phyloP scores from a whole-genome alignment of 129 eudicot genomes.

The Kitagawia praeruptora region DNA sequence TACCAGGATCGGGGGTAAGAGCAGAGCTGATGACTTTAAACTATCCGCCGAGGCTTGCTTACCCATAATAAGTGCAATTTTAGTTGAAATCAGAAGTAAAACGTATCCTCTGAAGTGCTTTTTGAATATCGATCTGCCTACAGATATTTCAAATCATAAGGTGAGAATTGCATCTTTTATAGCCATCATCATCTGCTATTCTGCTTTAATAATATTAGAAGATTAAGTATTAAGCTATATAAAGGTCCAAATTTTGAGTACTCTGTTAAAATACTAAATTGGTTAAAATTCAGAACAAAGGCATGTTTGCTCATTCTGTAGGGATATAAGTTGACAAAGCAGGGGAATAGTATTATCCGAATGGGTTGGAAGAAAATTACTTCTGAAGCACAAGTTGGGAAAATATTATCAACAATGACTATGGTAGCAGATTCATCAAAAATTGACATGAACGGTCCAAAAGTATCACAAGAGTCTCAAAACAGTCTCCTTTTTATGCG shows the following conservation, averaged over 20 bases:
- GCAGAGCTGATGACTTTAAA: slow-evolving; percentile 50
- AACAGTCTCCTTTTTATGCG: slow-evolving; percentile 46
- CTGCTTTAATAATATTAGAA: slow-evolving; percentile 1
- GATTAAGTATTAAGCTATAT: neutral
- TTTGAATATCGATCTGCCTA: slow-evolving; percentile 70
- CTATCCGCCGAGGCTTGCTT: slow-evolving; percentile 92
- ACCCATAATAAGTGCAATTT: slow-evolving; percentile 58
- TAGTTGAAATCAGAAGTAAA: slow-evolving; percentile 45
- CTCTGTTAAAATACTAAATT: neutral
- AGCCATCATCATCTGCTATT: neutral
- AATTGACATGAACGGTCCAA: slow-evolving; percentile 16
- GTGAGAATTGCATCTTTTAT: slow-evolving; percentile 24
- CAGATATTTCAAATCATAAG: slow-evolving; percentile 70
- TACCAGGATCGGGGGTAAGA: slow-evolving; percentile 54
- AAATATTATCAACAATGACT: slow-evolving; percentile 75
- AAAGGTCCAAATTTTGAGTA: neutral
- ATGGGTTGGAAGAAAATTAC: slow-evolving; percentile 69
- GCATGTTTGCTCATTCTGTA: slow-evolving; percentile 19
- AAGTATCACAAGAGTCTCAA: slow-evolving; percentile 14
- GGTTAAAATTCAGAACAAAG: neutral
- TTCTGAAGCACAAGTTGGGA: slow-evolving; percentile 44
- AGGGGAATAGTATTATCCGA: slow-evolving; percentile 54
- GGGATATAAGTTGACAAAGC: slow-evolving; percentile 84
- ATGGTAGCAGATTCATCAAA: slow-evolving; percentile 40
- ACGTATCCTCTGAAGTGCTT: slow-evolving; percentile 60